phyloP scores from a whole-genome alignment of 2,329 filamentous ascomycete species.

The Hymenoscyphus scutula region DNA sequence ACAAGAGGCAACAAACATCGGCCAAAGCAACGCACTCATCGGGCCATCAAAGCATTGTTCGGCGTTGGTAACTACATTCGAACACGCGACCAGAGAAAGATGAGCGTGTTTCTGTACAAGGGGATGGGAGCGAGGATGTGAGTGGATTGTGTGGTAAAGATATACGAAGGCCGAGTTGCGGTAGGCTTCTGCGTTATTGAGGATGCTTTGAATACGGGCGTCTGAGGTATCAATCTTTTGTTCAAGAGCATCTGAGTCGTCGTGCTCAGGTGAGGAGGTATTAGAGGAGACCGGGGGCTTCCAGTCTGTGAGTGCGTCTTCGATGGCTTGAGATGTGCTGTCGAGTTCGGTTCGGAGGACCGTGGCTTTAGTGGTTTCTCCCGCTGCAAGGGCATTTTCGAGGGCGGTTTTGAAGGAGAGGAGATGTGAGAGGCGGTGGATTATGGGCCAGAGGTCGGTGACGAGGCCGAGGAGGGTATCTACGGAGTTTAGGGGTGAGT shows the following conservation, averaged over 20 bases:
- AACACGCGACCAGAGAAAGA: conserved; percentile 51
- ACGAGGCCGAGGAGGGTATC: conserved; percentile 55
- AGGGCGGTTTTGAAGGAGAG: conserved; percentile 52
- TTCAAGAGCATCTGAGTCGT: conserved; percentile 10
- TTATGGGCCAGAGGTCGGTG: conserved; percentile 61
- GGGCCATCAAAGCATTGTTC: conserved; percentile 44
- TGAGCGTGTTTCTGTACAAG: conserved; percentile 54
- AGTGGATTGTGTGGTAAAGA: conserved; percentile 41
- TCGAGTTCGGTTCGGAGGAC: conserved; percentile 32
- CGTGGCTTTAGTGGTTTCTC: conserved; percentile 37
- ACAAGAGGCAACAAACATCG: conserved; percentile 61
- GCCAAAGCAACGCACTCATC: conserved; percentile 64
- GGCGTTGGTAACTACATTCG: conserved; percentile 51
- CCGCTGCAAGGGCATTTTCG: conserved; percentile 43
- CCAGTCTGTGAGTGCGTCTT: conserved; percentile 55
- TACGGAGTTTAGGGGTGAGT: conserved; percentile 50
- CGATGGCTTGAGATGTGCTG: conserved; percentile 51
- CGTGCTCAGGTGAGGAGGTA: not conserved
- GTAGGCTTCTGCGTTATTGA: conserved; percentile 50
- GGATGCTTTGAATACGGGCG: conserved; percentile 36
- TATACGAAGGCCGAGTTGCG: conserved; percentile 48
- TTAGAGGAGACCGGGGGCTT: conserved; percentile 49
- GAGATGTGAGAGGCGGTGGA: conserved; percentile 58
- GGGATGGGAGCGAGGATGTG: conserved; percentile 45
- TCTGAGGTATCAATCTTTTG: conserved; percentile 5